Base-by-base conservation (phyloP, 257 asterid species). In the Ballota nigra region DNA sequence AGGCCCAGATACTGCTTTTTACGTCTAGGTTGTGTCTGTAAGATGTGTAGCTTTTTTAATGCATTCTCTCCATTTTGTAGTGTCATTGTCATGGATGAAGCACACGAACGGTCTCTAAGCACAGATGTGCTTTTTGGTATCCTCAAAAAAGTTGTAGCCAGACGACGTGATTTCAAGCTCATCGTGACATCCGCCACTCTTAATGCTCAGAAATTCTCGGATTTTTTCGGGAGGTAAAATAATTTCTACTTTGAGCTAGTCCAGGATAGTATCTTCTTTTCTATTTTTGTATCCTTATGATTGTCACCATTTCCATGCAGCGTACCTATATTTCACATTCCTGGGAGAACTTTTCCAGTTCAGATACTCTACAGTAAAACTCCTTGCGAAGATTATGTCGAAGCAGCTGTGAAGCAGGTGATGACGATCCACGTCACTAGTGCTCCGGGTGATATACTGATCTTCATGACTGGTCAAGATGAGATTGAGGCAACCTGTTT, bases 381-480 rank as follows among this genome's bases (percentile, higher is more conserved):
- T 56, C 99, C 99, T 8, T 91, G 93, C 18, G 99, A 94, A 82
- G 99, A 94, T 79, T 94, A 91, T 53, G 99, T 94, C 12, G 99
- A 94, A 78, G 98, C 90, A 66, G 98, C 98, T 11, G 99, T 94
- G 23, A 94, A 94, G 80, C 99, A 91, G 73, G 97, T 88, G 23
- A 88, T 91, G 96, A 86, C 89, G 24, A 94, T 91, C 78, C 99
- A 94, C 81, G 88, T 94, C 59, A 86, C 97, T 23, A 88, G 97
- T 75, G 95, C 89, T 57, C 98, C 98, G 0, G 99, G 99, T 59
- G 99, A 94, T 78, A 94, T 94, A 64, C 97, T 94, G 15, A 88
- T 94, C 78, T 94, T 94, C 84, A 91, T 91, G 99, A 94, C 99
- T 4, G 99, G 99, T 77, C 98, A 94, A 81, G 99, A 89, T 53